These are phyloP conservation scores for Irineochytrium annulatum DNA, from an alignment of 192 early-diverging fungal species.

Conservation along the genomic window DNA sequence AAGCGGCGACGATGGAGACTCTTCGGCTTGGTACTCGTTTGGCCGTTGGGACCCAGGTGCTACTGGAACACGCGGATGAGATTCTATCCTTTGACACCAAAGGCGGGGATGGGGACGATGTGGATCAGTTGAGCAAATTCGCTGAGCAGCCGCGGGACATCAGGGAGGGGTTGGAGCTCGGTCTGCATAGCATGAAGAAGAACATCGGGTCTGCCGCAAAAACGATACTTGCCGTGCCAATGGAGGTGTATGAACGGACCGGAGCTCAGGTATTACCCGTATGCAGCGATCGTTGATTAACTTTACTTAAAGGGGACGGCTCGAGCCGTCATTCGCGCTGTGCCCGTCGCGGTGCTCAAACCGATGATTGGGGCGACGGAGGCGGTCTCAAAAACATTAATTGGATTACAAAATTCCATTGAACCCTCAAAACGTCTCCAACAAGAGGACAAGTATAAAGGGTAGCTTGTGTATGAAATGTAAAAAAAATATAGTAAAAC, in stretches of 20 bases:
- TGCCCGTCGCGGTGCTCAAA: conserved; percentile 88
- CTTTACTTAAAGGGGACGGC: conserved; percentile 22
- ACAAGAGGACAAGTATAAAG: conserved; percentile 68
- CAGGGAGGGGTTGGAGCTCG: conserved; percentile 79
- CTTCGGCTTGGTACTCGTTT: conserved; percentile 82
- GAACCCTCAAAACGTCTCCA: conserved; percentile 74
- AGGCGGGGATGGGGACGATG: conserved; percentile 13
- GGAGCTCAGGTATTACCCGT: conserved; percentile 32
- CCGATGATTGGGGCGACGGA: conserved; percentile 96
- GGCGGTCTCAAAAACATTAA: conserved; percentile 84
- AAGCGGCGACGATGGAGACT: conserved; percentile 85
- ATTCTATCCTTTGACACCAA: conserved; percentile 49
- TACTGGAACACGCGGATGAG: conserved; percentile 87
- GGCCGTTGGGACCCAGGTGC: conserved; percentile 82
- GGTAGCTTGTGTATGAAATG: no score
- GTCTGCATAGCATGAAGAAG: conserved; percentile 72
- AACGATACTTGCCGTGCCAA: conserved; percentile 86
- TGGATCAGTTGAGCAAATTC: conserved; percentile 62
- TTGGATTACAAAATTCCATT: conserved; percentile 86
- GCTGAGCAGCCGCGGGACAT: conserved; percentile 81
- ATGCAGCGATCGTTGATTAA: neutral
- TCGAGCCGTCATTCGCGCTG: conserved; percentile 66
- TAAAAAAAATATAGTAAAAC: no score
- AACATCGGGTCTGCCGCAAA: conserved; percentile 80
- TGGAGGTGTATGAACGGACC: conserved; percentile 68